A percentile compares a stretch with the other conserved stretches of the same genome.
These are phyloP conservation scores for Marasmius tenuissimus DNA, from an alignment of 1,284 basidiomycete genomes.

Conservation along the genomic window DNA sequence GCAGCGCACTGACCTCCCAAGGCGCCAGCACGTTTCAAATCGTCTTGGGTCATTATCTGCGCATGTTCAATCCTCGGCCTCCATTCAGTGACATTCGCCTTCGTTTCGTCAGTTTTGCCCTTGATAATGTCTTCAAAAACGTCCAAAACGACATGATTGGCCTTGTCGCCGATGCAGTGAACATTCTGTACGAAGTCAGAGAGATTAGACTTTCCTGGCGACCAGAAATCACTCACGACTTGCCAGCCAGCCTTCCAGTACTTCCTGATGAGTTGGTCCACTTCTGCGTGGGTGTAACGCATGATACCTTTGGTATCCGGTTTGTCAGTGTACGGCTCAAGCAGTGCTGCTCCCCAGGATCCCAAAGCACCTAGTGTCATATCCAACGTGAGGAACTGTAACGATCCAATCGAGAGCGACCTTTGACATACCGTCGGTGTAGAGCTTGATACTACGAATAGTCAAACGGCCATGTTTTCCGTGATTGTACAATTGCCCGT, in stretches of 20 bases:
- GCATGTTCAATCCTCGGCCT: constrained; percentile 89
- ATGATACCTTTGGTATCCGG: constrained; percentile 72
- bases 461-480: constrained; percentile 46
- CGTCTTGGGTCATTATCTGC: constrained; percentile 76
- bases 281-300: constrained; percentile 50
- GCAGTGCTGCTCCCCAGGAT: constrained; percentile 87
- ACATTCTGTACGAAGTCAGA: constrained; percentile 55
- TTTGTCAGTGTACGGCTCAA: constrained; percentile 83
- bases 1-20: constrained; percentile 61
- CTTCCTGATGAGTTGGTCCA: constrained; percentile 55
- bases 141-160: constrained; percentile 80
- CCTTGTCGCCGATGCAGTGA: constrained; percentile 91
- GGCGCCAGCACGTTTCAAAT: constrained; percentile 67
- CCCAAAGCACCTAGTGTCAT: constrained; percentile 60
- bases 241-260: constrained; percentile 74
- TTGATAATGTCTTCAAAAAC: constrained; percentile 62
- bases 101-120: not conserved
- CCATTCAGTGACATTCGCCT: constrained; percentile 40
- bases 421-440: constrained; percentile 50
- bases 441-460: constrained; percentile 67
- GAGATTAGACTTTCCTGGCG: constrained; percentile 3
- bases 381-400: not conserved
- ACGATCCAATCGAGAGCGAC: too few species aligned
- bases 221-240: constrained; percentile 50
- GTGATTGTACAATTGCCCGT: not conserved